These are phyloP conservation scores for Penicillium sp. DNA, from an alignment of 2,329 filamentous ascomycete species.

Conservation along the genomic window DNA sequence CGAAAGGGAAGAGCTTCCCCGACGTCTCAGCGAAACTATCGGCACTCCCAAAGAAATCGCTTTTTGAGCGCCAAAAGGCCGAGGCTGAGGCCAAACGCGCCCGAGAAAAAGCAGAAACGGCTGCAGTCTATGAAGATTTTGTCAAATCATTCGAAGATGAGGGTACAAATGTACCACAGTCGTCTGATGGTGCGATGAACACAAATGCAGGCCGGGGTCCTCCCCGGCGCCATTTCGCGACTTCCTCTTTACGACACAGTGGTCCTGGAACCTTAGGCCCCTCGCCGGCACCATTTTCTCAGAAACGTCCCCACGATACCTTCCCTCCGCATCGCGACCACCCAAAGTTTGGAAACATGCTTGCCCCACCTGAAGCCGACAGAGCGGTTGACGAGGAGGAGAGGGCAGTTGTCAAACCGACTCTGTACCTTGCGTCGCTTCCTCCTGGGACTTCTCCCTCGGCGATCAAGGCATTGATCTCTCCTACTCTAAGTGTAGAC, in stretches of 20 bases:
- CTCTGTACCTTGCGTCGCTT: constrained; percentile 54
- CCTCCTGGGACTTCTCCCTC: constrained; percentile 54
- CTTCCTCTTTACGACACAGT: constrained; percentile 48
- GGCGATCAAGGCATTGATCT: constrained; percentile 51
- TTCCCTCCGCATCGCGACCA: constrained; percentile 43
- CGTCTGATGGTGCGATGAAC: constrained; percentile 26
- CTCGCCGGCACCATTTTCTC: constrained; percentile 40
- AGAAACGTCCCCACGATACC: constrained; percentile 47
- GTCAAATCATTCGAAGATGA: constrained; percentile 66
- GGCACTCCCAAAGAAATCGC: constrained; percentile 77
- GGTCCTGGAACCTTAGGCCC: constrained; percentile 51
- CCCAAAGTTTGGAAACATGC: constrained; percentile 40
- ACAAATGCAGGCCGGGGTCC: constrained; percentile 37
- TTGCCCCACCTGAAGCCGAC: constrained; percentile 47
- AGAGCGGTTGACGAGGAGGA: constrained; percentile 44
- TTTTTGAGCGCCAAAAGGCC: constrained; percentile 84
- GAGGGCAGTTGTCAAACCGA: constrained; percentile 53
- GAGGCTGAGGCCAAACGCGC: constrained; percentile 85
- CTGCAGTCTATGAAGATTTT: constrained; percentile 82
- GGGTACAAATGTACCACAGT: constrained; percentile 19
- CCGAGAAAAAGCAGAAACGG: constrained; percentile 82
- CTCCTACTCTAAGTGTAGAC: constrained; percentile 63
- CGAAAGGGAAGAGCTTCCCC: constrained; percentile 56
- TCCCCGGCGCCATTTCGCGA: constrained; percentile 63
- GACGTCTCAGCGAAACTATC: constrained; percentile 74